A percentile compares a stretch with the other conserved stretches of the same genome.
phyloP scores from a whole-genome alignment of 2,329 filamentous ascomycete genomes.

The Aotearoamyces nothofagi region DNA sequence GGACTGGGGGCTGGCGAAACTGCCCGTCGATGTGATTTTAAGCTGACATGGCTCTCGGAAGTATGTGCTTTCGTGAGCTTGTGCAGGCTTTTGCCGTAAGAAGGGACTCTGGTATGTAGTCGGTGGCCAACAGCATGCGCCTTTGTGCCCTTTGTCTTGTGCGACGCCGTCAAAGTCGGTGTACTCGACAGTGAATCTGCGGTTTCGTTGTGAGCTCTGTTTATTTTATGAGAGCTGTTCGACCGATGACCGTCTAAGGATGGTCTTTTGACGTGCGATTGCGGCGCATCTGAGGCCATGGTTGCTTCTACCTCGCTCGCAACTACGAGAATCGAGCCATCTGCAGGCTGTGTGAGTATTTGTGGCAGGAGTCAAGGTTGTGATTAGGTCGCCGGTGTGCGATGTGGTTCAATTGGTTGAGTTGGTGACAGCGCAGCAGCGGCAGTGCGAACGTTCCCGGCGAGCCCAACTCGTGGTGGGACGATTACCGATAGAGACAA shows the following conservation, averaged over 20 bases:
- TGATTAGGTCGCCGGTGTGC: not conserved
- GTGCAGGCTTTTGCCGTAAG: slow-evolving; percentile 3
- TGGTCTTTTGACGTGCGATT: not conserved
- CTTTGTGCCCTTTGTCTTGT: slow-evolving; percentile 3
- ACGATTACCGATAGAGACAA: too few species aligned
- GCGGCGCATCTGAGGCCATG: not conserved
- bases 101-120: slow-evolving; percentile 5
- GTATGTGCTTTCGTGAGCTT: slow-evolving; percentile 4
- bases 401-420: not conserved
- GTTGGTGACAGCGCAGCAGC: not conserved
- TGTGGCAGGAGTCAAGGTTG: not conserved
- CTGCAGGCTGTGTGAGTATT: not conserved
- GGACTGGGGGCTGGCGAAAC: slow-evolving; percentile 4
- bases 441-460: too few species aligned
- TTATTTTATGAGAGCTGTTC: slow-evolving; percentile 1
- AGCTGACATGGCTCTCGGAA: slow-evolving; percentile 2
- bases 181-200: slow-evolving; percentile 4
- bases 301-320: not conserved
- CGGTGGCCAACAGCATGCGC: slow-evolving; percentile 4
- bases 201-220: slow-evolving; percentile 1
- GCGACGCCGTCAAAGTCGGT: slow-evolving; percentile 2
- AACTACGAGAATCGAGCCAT: not conserved
- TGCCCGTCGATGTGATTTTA: slow-evolving; percentile 2
- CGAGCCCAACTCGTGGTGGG: too few species aligned
- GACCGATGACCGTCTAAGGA: not conserved